These are phyloP conservation scores for Daldinia eschscholtzii DNA, from an alignment of 2,329 filamentous ascomycete genomes.

Conservation along the genomic window DNA sequence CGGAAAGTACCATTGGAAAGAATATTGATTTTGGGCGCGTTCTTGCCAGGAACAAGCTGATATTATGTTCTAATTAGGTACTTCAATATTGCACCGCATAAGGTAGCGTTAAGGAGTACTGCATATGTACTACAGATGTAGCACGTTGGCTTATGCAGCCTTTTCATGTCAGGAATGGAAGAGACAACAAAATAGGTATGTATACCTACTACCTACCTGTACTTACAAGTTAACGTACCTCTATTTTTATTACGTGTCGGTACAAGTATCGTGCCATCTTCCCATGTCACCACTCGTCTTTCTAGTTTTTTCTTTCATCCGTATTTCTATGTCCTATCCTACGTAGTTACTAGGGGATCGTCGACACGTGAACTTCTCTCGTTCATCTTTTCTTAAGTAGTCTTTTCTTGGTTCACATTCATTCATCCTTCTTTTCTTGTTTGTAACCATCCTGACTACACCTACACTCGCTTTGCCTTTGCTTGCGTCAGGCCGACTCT, in stretches of 20 bases:
- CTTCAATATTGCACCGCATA: no score
- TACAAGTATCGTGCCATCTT: constrained; percentile 41
- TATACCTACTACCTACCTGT: no score
- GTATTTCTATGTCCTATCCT: constrained; percentile 33
- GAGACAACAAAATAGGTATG: constrained; percentile 24
- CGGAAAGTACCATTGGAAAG: constrained; percentile 14
- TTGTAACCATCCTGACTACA: constrained; percentile 27
- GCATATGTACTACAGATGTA: no score
- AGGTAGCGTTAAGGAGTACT: no score
- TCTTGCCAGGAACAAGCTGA: constrained; percentile 25
- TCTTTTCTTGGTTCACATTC: constrained; percentile 27
- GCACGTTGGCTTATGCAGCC: no score
- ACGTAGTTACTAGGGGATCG: constrained; percentile 22
- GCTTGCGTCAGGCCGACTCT: constrained; percentile 26
- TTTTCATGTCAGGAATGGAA: constrained; percentile 29
- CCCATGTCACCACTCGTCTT: constrained; percentile 22
- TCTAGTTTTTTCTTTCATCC: constrained; percentile 31
- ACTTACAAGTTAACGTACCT: constrained; percentile 17
- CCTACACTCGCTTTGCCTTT: constrained; percentile 30
- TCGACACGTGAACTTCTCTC: constrained; percentile 42
- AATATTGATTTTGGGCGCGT: constrained; percentile 24
- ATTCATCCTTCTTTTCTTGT: constrained; percentile 28
- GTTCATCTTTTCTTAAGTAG: constrained; percentile 30
- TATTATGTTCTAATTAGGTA: background rate
- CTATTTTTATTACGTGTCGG: constrained; percentile 42